phyloP scores from a whole-genome alignment of 148 eudicot genomes.

The Drosera capensis region DNA sequence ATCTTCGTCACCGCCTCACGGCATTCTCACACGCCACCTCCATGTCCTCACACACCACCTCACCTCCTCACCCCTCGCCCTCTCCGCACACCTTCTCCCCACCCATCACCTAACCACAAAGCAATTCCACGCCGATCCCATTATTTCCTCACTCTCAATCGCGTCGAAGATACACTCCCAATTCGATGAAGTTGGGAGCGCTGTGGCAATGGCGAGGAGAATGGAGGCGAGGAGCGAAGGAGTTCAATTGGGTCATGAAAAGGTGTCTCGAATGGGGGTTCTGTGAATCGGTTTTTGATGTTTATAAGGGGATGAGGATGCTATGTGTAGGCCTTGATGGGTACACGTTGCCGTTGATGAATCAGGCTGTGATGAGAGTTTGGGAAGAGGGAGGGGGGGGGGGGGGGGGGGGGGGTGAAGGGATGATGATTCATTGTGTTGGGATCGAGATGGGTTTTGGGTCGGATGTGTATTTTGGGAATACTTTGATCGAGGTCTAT shows the following conservation, averaged over 20 bases:
- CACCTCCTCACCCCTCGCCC: too few relatives aligned
- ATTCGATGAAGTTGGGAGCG: too few relatives aligned
- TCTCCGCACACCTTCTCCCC: too few relatives aligned
- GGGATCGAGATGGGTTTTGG: conserved; percentile 18
- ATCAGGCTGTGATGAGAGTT: conserved; percentile 12
- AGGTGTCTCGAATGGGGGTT: conserved; percentile 6
- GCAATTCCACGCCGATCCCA: too few relatives aligned
- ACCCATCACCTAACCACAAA: too few relatives aligned
- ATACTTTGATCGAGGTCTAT: conserved; percentile 35
- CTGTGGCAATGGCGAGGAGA: too few relatives aligned
- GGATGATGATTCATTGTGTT: conserved; percentile 12
- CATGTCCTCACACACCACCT: too few relatives aligned
- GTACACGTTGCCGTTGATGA: conserved; percentile 17
- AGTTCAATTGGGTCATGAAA: conserved; percentile 20
- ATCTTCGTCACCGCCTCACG: too few relatives aligned
- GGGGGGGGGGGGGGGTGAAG: conserved; percentile 8
- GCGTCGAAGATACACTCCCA: too few relatives aligned
- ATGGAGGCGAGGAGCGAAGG: too few relatives aligned
- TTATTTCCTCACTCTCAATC: too few relatives aligned
- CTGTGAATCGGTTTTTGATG: conserved; percentile 11
- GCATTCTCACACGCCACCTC: too few relatives aligned
- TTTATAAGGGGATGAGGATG: conserved; percentile 20
- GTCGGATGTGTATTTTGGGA: conserved; percentile 23
- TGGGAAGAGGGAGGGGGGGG: conserved; percentile 24
- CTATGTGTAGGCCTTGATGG: conserved; percentile 13